Evolutionary conservation across 2,329 filamentous ascomycete genomes (phyloP), one percentile per base, ranked within the genome.

Genomic region (Scortechinia acanthostroma): DNA sequence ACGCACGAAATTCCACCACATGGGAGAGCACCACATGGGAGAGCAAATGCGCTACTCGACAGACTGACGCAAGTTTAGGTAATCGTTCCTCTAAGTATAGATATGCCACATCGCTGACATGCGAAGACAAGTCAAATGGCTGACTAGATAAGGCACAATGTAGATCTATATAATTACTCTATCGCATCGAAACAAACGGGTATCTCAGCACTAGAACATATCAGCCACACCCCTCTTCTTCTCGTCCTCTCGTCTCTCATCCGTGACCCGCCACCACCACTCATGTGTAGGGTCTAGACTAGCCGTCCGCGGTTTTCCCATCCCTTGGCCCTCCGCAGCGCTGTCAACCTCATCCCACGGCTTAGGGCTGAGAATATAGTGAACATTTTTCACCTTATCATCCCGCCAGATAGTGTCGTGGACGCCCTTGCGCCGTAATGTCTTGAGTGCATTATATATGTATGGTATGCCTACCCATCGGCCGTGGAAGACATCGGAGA

Each of bases 361-460:
- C 60, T 83, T 83, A 0, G 77, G 77, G 28, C 66, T 70, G 19
- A 82, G 56, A 42, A 83, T 80, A 49, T 77, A 81, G 54, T 83
- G 78, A 4, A 83, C 58, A 51, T 79, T 80, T 64, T 77, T 80
- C 43, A 82, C 74, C 33, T 62, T 56, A 16, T 71, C 71, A 51
- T 83, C 77, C 10, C 64, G 59, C 78, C 78, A 83, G 46, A 83
- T 75, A 46, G 61, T 54, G 21, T 61, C 58, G 53, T 83, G 78
- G 22, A 80, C 75, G 13, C 63, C 67, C 15, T 64, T 53, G 64
- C 69, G 69, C 15, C 74, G 62, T 64, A 82, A 49, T 15, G 78
- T 80, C 69, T 82, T 81, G 49, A 83, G 68, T 6, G 76, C 78
- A 51, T 83, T 83, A 58, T 81, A 82, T 14, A 71, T 62, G 52